Percentiles rank a stretch among this genome's conserved stretches.
These are phyloP conservation scores for Picea abies DNA, from an alignment of 83 land plant genomes.

Conservation along the genomic window DNA sequence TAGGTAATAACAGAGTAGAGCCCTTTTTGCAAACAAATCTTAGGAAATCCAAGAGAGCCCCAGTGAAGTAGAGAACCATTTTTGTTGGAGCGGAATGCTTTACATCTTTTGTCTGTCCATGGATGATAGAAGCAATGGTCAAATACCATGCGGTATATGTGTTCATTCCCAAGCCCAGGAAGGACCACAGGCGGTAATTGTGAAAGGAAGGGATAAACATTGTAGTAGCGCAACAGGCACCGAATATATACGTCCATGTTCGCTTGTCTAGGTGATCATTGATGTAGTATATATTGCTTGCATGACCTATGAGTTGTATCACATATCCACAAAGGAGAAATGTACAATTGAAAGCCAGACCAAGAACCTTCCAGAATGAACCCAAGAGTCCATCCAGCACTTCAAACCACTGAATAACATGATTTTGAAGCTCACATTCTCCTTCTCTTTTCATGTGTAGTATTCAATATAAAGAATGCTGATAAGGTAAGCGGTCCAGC, in stretches of 20 bases:
- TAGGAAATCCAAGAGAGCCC: conserved; percentile 33
- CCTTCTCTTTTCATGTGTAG: conserved; percentile 76
- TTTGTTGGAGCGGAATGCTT: conserved; percentile 46
- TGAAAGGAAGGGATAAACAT: conserved; percentile 85
- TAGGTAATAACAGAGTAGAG: no score
- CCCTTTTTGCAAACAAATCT: no score
- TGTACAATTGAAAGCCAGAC: conserved; percentile 85
- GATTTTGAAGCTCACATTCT: conserved; percentile 85
- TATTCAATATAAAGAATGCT: conserved; percentile 85
- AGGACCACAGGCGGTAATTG: conserved; percentile 81
- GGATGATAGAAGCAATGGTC: conserved; percentile 59
- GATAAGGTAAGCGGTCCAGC: conserved; percentile 87
- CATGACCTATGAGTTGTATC: conserved; percentile 87
- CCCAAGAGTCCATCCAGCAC: conserved; percentile 82
- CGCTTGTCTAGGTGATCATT: conserved; percentile 77
- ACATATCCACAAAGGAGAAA: conserved; percentile 83
- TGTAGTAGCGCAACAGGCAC: conserved; percentile 82
- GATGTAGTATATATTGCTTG: conserved; percentile 88
- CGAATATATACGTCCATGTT: conserved; percentile 87
- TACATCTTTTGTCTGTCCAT: conserved; percentile 67
- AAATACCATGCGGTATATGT: conserved; percentile 92
- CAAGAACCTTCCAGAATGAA: conserved; percentile 69
- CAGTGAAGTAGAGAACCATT: conserved; percentile 57
- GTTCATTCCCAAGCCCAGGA: conserved; percentile 80
- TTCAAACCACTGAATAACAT: conserved; percentile 94